Conservation (phyloP, 2,329 filamentous ascomycete species). For the Aureobasidium melanogenum region DNA sequence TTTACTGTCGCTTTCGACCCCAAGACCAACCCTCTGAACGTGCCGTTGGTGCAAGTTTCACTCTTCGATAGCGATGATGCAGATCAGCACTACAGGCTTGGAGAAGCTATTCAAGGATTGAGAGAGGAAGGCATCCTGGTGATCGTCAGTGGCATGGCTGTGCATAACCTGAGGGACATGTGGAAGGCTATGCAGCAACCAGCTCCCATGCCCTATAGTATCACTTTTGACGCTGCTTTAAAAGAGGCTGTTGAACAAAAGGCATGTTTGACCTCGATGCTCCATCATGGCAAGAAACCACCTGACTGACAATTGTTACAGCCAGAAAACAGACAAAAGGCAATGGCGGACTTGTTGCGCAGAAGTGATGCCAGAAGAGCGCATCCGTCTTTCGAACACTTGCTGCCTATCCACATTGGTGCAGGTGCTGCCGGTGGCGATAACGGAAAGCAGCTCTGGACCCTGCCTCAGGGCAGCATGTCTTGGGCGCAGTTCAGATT, state of each 20-base stretch:
- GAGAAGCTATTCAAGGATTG: conserved; percentile 55
- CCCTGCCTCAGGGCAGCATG: conserved; percentile 27
- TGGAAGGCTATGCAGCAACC: conserved; percentile 17
- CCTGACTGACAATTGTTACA: background rate
- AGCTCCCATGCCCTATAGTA: conserved; percentile 24
- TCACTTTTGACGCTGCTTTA: conserved; percentile 27
- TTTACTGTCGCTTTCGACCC: conserved; percentile 50
- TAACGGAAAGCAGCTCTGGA: conserved; percentile 25
- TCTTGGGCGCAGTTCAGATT: conserved; percentile 30
- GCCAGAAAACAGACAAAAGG: conserved; percentile 23
- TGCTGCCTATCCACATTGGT: conserved; percentile 49
- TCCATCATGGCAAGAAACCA: background rate
- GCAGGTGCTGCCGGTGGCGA: conserved; percentile 27
- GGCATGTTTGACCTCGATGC: background rate
- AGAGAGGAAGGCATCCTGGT: conserved; percentile 60
- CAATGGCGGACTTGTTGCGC: conserved; percentile 28
- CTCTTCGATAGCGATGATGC: conserved; percentile 58
- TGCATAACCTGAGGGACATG: conserved; percentile 31
- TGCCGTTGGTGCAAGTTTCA: conserved; percentile 64
- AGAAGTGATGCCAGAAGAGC: conserved; percentile 48
- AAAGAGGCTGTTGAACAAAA: conserved; percentile 25
- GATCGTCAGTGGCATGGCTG: conserved; percentile 65
- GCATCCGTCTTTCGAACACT: conserved; percentile 56
- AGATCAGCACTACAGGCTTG: conserved; percentile 57
- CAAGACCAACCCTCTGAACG: conserved; percentile 28